Evolutionary conservation across 345 rosid genomes (phyloP).

Genomic region (Anacardium occidentale): DNA sequence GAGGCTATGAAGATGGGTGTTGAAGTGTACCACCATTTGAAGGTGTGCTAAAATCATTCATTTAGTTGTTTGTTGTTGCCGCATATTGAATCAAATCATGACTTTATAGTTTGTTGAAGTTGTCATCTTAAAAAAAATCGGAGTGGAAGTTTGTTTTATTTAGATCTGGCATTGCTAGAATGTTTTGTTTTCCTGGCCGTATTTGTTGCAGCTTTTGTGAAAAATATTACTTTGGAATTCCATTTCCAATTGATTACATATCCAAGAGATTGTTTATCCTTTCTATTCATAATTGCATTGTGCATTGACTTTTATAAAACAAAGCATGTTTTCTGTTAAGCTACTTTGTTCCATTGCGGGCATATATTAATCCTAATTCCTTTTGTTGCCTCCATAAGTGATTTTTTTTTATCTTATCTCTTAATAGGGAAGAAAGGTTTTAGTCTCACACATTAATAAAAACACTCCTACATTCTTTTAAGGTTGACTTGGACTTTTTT

Average conservation of each 20-base stretch:
- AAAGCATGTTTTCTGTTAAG: slow-evolving; percentile 8
- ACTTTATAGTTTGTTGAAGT: background rate
- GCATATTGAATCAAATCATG: background rate
- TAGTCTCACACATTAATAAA: background rate
- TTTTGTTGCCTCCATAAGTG: background rate
- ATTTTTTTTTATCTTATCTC: background rate
- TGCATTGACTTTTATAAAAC: slow-evolving; percentile 16
- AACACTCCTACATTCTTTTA: background rate
- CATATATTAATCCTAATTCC: slow-evolving; percentile 1
- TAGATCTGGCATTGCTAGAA: background rate
- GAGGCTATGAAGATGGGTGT: slow-evolving; percentile 99
- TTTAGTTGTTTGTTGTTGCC: background rate
- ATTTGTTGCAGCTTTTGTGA: background rate
- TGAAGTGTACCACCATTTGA: slow-evolving; percentile 90
- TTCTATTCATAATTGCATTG: background rate
- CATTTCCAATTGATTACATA: background rate
- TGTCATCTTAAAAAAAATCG: background rate
- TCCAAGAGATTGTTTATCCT: background rate
- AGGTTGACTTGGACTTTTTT: background rate
- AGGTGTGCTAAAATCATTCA: slow-evolving; percentile 39
- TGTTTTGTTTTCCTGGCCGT: background rate
- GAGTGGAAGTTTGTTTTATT: background rate
- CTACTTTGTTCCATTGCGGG: slow-evolving; percentile 13
- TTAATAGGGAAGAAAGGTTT: slow-evolving; percentile 4
- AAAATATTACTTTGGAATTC: background rate